Percentiles rank a stretch among this genome's conserved stretches.
phyloP scores from a whole-genome alignment of 2,329 filamentous ascomycete species.

The Magnaporthiopsis rhizophila region DNA sequence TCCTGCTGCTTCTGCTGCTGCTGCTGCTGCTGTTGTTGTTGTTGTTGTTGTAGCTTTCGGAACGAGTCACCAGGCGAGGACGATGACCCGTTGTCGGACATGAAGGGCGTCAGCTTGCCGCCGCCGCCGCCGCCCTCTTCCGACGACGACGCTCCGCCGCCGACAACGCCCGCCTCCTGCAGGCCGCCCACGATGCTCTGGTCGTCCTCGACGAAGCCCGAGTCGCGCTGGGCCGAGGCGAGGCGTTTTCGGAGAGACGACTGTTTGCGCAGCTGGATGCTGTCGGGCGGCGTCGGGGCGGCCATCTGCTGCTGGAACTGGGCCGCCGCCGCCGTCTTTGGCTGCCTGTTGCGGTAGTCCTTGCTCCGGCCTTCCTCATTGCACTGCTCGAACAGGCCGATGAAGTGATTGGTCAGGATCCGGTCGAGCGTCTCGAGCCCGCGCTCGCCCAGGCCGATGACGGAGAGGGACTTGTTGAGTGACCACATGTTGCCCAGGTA shows the following conservation, averaged over 20 bases:
- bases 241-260: conserved; percentile 5
- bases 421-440: conserved; percentile 8
- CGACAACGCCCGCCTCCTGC: neutral
- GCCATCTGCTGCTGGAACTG: neutral
- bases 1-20: too few species aligned
- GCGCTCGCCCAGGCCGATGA: conserved; percentile 4
- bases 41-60: neutral
- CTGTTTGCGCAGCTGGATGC: conserved; percentile 7
- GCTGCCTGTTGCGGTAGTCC: conserved; percentile 9
- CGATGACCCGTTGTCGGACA: conserved; percentile 3
- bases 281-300: neutral
- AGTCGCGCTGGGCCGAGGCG: conserved; percentile 6
- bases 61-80: neutral
- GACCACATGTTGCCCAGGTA: conserved; percentile 4
- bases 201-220: conserved; percentile 7
- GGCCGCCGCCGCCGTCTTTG: neutral
- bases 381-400: conserved; percentile 10
- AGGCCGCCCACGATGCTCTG: conserved; percentile 5
- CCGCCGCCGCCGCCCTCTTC: neutral
- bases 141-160: neutral
- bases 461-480: conserved; percentile 1
- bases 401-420: conserved; percentile 11
- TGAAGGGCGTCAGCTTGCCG: neutral
- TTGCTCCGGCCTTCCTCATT: conserved; percentile 10
- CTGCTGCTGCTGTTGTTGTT: neutral